Evolutionary conservation across 2,329 filamentous ascomycete genomes (phyloP).

Genomic region (Magnaporthiopsis incrustans): DNA sequence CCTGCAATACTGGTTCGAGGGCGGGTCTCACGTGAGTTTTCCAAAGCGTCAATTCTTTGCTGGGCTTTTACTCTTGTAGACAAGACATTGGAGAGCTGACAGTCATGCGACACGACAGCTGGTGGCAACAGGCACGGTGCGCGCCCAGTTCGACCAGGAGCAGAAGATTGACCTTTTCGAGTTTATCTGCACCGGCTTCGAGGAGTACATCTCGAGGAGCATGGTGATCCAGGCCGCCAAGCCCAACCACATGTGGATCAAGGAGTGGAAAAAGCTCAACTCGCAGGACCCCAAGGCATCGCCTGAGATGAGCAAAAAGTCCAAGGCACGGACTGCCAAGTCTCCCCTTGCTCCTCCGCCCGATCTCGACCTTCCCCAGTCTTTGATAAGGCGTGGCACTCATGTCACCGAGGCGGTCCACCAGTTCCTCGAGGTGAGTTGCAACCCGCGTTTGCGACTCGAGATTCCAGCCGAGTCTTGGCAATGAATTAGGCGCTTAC

Average conservation of each 20-base stretch:
- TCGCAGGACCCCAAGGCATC: conserved; percentile 48
- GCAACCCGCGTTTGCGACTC: conserved; percentile 3
- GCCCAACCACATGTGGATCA: conserved; percentile 55
- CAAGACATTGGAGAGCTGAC: conserved; percentile 13
- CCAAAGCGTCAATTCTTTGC: not conserved
- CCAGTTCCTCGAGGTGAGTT: conserved; percentile 55
- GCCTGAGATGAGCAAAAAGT: conserved; percentile 61
- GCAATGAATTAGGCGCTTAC: conserved; percentile 13
- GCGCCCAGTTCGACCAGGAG: conserved; percentile 69
- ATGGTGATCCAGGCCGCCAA: conserved; percentile 53
- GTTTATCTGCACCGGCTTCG: conserved; percentile 66
- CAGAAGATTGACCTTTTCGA: conserved; percentile 81
- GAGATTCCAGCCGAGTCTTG: conserved; percentile 12
- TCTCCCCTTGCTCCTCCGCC: conserved; percentile 52
- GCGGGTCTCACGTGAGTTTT: conserved; percentile 65
- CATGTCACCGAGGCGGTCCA: conserved; percentile 54
- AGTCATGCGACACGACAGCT: conserved; percentile 39
- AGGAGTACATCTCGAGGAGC: conserved; percentile 74
- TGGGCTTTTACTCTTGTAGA: conserved; percentile 13
- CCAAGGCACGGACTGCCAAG: conserved; percentile 50
- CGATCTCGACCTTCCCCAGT: conserved; percentile 52
- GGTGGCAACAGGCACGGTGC: conserved; percentile 67
- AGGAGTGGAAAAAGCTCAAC: conserved; percentile 57
- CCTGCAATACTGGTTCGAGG: conserved; percentile 84
- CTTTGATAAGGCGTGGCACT: conserved; percentile 46